A percentile compares a stretch with the other conserved stretches of the same genome.
Evolutionary conservation across 1,284 basidiomycete genomes (phyloP).

Genomic region (Porodaedalea pini): DNA sequence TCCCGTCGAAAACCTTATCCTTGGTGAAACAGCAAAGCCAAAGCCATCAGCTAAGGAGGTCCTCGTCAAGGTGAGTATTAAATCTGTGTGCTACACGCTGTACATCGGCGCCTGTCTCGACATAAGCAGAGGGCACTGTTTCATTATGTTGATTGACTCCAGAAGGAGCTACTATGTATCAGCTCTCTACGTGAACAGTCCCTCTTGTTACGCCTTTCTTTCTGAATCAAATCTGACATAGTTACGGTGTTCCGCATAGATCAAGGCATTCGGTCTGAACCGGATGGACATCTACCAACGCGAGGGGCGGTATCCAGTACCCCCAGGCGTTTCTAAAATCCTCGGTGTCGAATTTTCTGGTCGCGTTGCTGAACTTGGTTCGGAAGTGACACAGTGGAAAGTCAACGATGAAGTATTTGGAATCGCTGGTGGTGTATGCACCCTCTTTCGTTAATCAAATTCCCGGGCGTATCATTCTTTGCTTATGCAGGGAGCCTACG

Average conservation of each 20-base stretch:
- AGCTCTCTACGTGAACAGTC: background rate
- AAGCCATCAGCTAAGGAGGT: conserved; percentile 56
- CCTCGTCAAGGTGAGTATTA: conserved; percentile 62
- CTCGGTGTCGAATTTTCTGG: conserved; percentile 94
- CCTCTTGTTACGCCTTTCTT: background rate
- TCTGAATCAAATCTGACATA: background rate
- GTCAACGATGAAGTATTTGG: conserved; percentile 86
- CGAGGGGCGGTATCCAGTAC: conserved; percentile 75
- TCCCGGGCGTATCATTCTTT: background rate
- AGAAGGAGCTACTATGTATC: background rate
- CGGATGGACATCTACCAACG: conserved; percentile 84
- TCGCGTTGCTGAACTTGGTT: conserved; percentile 56
- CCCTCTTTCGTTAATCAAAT: background rate
- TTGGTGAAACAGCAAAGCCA: conserved; percentile 72
- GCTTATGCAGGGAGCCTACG: conserved; percentile 76
- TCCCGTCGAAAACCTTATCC: conserved; percentile 73
- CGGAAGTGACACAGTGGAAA: conserved; percentile 56
- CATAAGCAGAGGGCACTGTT: background rate
- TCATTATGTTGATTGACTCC: background rate
- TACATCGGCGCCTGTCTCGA: background rate
- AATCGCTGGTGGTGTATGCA: conserved; percentile 61
- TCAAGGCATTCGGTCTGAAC: conserved; percentile 83
- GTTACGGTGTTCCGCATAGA: conserved; percentile 35
- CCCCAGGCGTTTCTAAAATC: conserved; percentile 72
- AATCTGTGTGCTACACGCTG: background rate